Evolutionary conservation across 2,329 filamentous ascomycete species (phyloP).

Genomic region (Aspergillus japonicus): DNA sequence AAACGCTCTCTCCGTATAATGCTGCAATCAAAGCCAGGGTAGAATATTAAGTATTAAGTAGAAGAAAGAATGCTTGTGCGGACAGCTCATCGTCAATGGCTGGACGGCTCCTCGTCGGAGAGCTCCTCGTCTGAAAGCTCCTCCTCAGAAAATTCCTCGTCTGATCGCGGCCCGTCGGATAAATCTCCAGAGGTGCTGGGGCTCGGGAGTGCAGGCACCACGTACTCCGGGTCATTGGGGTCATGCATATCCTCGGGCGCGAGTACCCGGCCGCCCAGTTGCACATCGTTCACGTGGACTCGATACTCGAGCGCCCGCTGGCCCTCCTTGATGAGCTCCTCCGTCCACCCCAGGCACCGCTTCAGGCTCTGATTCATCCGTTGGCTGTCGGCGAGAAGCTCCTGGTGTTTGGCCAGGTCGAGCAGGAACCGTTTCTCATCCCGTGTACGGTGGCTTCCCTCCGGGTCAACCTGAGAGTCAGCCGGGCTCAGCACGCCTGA

Average conservation of each 20-base stretch:
- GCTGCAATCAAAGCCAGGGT: no score
- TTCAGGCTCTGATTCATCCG: slow-evolving; percentile 95
- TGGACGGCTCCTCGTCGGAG: neutral
- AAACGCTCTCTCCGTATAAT: no score
- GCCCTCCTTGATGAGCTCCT: slow-evolving; percentile 84
- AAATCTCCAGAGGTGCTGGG: slow-evolving; percentile 11
- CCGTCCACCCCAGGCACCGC: slow-evolving; percentile 83
- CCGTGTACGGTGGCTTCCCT: slow-evolving; percentile 59
- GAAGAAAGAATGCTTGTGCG: neutral
- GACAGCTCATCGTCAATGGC: neutral
- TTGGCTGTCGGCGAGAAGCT: slow-evolving; percentile 83
- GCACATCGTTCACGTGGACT: slow-evolving; percentile 74
- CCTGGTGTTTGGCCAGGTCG: slow-evolving; percentile 84
- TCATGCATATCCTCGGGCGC: slow-evolving; percentile 62
- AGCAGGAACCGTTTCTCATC: slow-evolving; percentile 82
- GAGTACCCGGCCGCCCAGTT: slow-evolving; percentile 77
- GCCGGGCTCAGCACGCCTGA: slow-evolving; percentile 32
- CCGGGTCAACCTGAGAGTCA: slow-evolving; percentile 35
- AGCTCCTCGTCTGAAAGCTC: no score
- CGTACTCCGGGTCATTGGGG: slow-evolving; percentile 8
- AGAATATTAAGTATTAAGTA: neutral
- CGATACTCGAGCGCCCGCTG: slow-evolving; percentile 82
- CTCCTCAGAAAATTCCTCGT: neutral
- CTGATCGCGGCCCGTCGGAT: neutral
- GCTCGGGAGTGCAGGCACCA: slow-evolving; percentile 34